A percentile compares a stretch with the other conserved stretches of the same genome.
phyloP scores from a whole-genome alignment of 1,284 basidiomycete genomes.

The Puccinia novopanici region DNA sequence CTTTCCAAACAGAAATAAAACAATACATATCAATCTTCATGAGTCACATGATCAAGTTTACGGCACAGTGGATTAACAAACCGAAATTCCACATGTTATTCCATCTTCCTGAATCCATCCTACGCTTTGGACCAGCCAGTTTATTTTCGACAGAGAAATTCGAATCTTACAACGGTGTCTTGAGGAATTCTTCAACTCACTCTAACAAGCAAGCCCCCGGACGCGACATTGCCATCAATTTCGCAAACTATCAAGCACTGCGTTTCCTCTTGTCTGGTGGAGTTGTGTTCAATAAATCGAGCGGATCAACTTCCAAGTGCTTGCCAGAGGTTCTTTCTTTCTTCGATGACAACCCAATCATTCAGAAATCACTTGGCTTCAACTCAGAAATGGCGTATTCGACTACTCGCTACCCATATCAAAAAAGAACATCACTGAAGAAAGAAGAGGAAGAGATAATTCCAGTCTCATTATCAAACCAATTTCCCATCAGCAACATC shows the following conservation, averaged over 20 bases:
- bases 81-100: constrained; percentile 57
- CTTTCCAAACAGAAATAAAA: constrained; percentile 20
- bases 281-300: not conserved
- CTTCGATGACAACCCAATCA: not conserved
- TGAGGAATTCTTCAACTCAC: constrained; percentile 11
- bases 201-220: constrained; percentile 21
- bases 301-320: not conserved
- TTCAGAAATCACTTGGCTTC: constrained; percentile 2
- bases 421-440: not conserved
- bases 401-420: not conserved
- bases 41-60: constrained; percentile 54
- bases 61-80: too few species aligned
- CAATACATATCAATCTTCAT: constrained; percentile 58
- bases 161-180: constrained; percentile 22
- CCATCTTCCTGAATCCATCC: constrained; percentile 54
- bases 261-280: constrained; percentile 13
- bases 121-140: not conserved
- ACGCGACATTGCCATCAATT: constrained; percentile 4
- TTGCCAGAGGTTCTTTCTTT: not conserved
- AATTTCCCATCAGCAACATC: not conserved
- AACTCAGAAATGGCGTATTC: not conserved
- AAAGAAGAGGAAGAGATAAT: not conserved
- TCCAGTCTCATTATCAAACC: not conserved
- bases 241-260: not conserved
- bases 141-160: constrained; percentile 30